These are phyloP conservation scores for Gossypium armourianum DNA, from an alignment of 441 rosid genomes.

Conservation along the genomic window DNA sequence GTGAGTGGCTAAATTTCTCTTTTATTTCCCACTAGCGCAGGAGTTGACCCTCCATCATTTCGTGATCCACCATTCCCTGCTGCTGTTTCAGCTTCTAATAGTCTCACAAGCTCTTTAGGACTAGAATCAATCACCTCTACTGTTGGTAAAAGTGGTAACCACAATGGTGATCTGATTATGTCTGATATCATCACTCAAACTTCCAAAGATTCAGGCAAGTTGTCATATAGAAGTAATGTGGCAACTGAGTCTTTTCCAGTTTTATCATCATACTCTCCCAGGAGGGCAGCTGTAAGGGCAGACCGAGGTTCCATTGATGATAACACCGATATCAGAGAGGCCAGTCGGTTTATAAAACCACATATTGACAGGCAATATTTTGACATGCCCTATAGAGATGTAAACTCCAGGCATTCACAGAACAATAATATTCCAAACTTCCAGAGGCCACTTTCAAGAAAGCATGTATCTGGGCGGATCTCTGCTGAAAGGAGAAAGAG, in stretches of 20 bases:
- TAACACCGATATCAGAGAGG: constrained; percentile 46
- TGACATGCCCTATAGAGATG: constrained; percentile 51
- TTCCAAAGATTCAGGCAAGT: constrained; percentile 77
- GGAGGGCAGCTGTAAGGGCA: constrained; percentile 57
- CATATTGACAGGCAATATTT: constrained; percentile 62
- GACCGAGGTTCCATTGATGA: constrained; percentile 65
- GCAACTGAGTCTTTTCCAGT: constrained; percentile 50
- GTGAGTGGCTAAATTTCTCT: constrained; percentile 53
- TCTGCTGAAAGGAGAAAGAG: constrained; percentile 82
- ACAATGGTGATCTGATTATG: constrained; percentile 74
- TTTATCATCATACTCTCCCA: constrained; percentile 55
- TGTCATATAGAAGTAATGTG: constrained; percentile 43
- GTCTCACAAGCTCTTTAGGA: constrained; percentile 36
- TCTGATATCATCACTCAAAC: constrained; percentile 81
- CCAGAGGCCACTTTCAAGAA: constrained; percentile 89
- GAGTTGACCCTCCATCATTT: constrained; percentile 99
- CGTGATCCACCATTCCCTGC: constrained; percentile 91
- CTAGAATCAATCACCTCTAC: constrained; percentile 46
- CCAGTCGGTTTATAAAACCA: constrained; percentile 42
- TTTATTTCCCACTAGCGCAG: constrained; percentile 80
- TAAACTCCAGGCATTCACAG: constrained; percentile 54
- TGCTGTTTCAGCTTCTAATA: constrained; percentile 58
- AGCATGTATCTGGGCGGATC: constrained; percentile 65
- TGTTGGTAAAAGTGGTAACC: constrained; percentile 48
- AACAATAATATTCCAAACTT: constrained; percentile 74